Base-by-base conservation (phyloP, 2,329 filamentous ascomycete genomes). In the Ascochyta fabae region DNA sequence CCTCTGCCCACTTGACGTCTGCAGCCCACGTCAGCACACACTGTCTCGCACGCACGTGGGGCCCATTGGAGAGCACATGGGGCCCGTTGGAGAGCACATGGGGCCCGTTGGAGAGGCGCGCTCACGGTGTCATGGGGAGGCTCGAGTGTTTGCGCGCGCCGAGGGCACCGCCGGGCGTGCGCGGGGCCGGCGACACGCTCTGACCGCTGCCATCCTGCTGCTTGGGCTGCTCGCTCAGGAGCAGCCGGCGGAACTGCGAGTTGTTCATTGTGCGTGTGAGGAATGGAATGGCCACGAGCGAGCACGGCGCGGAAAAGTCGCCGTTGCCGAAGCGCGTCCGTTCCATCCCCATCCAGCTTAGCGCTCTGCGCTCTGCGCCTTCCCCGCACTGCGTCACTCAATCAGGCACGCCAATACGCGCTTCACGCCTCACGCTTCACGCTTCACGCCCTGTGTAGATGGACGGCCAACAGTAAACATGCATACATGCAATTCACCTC, bases 51-150 rank as follows among this genome's bases (percentile, higher is more conserved):
- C 19, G 19, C 19, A 19, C 19, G 19, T 19, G 19, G 19, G 19
- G 19, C 19, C 19, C 19, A 3, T 19, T 19, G 19, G 19, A 19
- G 19, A 19, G 19, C 19, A 19, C 19, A 3, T 3, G 19, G 19
- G 19, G 19, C 19, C 19, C 19, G 19, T 19, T 19, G 19, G 19
- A 19, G 19, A 19, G 19, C 29, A 15, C 12, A 13, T 4, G 1
- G 8, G 15, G 15, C n/a, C 33, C 4, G 15, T 35, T 23, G 22
- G 23, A 45, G 29, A 19, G 39, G 40, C 46, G 15, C 41, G 81
- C 87, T 68, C 83, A 92, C 88, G 94, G 94, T 43, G 94, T 97
- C 94, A 97, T 97, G 53, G 92, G 92, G 59, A 96, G 94, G 75
- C 86, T 94, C 31, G 90, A 85, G 63, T 87, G 86, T 77, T 90